Evolutionary conservation across 495 filamentous ascomycete species (phyloP).

Genomic region (Aspergillus coremiiformis): DNA sequence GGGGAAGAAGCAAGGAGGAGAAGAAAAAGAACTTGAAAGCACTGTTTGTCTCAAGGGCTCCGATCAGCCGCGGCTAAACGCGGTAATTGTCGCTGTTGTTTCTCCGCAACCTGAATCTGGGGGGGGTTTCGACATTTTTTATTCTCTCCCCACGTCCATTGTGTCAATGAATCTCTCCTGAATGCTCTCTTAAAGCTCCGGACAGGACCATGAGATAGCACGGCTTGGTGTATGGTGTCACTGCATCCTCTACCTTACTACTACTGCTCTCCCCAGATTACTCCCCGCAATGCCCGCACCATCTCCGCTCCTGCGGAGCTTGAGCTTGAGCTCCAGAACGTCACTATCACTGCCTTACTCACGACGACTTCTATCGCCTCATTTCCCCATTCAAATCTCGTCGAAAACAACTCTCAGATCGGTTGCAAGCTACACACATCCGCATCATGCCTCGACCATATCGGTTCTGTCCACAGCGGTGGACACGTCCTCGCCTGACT

Average conservation of each 20-base stretch:
- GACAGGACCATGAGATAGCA: background rate
- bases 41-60: no score
- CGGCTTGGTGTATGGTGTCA: background rate
- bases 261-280: background rate
- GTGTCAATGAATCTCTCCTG: background rate
- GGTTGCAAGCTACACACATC: constrained; percentile 45
- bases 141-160: background rate
- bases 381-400: background rate
- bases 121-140: no score
- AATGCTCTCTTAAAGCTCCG: background rate
- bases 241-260: background rate
- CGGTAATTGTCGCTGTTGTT: constrained; percentile 32
- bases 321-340: constrained; percentile 23
- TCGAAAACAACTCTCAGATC: background rate
- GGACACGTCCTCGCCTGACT: constrained; percentile 70
- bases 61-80: constrained; percentile 28
- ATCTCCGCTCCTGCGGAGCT: constrained; percentile 31
- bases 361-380: constrained; percentile 1
- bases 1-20: background rate
- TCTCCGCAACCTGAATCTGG: constrained; percentile 29
- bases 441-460: constrained; percentile 64
- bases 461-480: constrained; percentile 70
- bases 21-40: no score
- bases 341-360: constrained; percentile 4
- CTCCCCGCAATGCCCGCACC: constrained; percentile 35